Evolutionary conservation across 192 early-diverging fungal species (phyloP), one percentile per base, ranked within the genome.

Genomic region (Spinellus fusiger): DNA sequence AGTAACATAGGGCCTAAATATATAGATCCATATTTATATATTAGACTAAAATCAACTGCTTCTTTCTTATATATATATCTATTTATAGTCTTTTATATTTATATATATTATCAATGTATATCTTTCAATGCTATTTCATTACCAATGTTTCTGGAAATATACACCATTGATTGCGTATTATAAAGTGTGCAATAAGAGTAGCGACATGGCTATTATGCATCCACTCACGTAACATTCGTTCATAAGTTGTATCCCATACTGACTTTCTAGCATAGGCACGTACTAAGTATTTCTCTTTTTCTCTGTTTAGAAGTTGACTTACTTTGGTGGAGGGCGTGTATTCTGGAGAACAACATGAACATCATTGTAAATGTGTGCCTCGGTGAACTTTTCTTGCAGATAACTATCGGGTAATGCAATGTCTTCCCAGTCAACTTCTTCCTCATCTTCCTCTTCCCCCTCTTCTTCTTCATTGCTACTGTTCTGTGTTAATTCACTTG

Each of bases 151-250:
- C 61, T 15, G 37, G 9, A 28, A 70, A 59, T 44, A 73, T 44
- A 65, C 80, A 79, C 84, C 86, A 86, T 27, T 56, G 27, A 58
- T 90, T 90, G 6, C 86, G 75, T 35, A 72, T 53, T 15, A 73
- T 65, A 13, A 72, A 81, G 44, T 82, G 79, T 12, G 68, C 71
- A 5, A 87, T 57, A 13, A 90, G 65, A 23, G 69, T 73, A 0
- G 86, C 47, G 7, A 88, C 61, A 73, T 90, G 86, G 7, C 71
- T 73, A 53, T 86, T 82, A 54, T 88, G 86, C 4, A 79, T 66
- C 62, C 78, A 64, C 4, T 75, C 65, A 20, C 86, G 80, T 13
- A 77, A 54, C 23, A 64, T 61, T 22, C 86, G 73, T 34, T 83
- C 74, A 48, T 73, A 62, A 50, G 82, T 80, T 18, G 73, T 67